Evolutionary conservation across 306 rosid genomes (phyloP).

Genomic region (Fragaria nilgerrensis): DNA sequence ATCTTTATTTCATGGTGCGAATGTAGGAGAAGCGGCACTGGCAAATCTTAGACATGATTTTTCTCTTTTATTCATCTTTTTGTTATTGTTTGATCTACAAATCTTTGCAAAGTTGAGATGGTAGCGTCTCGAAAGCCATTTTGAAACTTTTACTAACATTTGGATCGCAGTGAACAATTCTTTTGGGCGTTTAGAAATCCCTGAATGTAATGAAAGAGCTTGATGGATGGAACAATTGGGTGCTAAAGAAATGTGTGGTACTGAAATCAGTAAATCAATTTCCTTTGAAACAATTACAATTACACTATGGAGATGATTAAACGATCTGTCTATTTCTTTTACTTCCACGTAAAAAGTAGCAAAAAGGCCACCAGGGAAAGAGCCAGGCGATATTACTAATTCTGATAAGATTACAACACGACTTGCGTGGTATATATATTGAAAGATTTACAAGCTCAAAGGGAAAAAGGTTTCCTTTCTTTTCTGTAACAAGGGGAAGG

Average conservation of each 20-base stretch:
- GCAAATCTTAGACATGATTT: neutral
- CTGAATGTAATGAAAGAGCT: neutral
- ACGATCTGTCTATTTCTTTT: neutral
- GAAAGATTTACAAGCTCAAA: constrained; percentile 14
- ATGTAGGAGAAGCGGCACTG: neutral
- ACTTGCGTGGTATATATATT: constrained; percentile 9
- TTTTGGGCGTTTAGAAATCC: neutral
- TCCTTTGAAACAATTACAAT: neutral
- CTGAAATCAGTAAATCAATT: neutral
- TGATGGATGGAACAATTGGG: neutral
- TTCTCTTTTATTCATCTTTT: neutral
- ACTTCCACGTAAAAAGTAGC: neutral
- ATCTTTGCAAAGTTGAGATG: neutral
- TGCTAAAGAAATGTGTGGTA: neutral
- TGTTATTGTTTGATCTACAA: neutral
- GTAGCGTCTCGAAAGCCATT: neutral
- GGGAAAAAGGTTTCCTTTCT: neutral
- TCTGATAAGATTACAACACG: constrained; percentile 30
- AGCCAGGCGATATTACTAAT: constrained; percentile 28
- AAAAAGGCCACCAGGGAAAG: constrained; percentile 23
- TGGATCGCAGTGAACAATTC: neutral
- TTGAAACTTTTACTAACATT: neutral
- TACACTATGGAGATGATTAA: neutral
- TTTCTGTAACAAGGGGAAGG: neutral
- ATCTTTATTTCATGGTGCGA: neutral